Percentiles rank a stretch among this genome's conserved stretches.
Conservation (phyloP, 2,329 filamentous ascomycete species). For the Phaeomoniella chlamydospora region DNA sequence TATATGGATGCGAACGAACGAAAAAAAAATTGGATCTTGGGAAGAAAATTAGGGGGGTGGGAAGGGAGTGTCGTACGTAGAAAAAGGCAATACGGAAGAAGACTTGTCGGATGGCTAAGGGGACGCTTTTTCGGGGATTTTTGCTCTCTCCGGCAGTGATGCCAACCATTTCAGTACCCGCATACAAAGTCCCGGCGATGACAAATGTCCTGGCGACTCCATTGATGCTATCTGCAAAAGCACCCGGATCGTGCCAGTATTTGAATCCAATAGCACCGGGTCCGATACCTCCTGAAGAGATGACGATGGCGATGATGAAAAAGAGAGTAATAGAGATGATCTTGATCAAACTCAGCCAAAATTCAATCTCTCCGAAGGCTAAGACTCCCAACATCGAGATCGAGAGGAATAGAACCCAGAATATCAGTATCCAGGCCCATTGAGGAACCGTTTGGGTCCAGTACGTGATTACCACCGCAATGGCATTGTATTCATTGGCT, state of each 20-base stretch:
- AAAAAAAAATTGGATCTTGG: too few species aligned
- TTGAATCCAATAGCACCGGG: conserved; percentile 20
- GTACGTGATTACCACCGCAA: conserved; percentile 28
- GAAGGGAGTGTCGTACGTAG: conserved; percentile 23
- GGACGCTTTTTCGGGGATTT: conserved; percentile 7
- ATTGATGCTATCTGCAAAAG: too few species aligned
- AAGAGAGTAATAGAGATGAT: conserved; percentile 17
- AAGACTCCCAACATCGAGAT: conserved; percentile 26
- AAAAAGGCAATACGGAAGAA: conserved; percentile 22
- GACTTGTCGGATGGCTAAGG: conserved; percentile 6
- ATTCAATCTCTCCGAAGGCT: conserved; percentile 40
- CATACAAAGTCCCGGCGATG: conserved; percentile 18
- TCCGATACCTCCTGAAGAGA: conserved; percentile 20
- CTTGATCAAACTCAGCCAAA: conserved; percentile 23
- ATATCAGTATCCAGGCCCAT: conserved; percentile 32
- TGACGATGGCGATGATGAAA: conserved; percentile 18
- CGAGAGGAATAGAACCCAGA: conserved; percentile 27
- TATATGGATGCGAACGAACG: too few species aligned
- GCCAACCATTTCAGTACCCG: conserved; percentile 59
- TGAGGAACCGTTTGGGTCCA: conserved; percentile 29
- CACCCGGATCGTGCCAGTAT: conserved; percentile 15
- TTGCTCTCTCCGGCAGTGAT: conserved; percentile 62
- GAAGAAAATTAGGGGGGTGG: too few species aligned
- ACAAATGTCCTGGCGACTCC: conserved; percentile 27
- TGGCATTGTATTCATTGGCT: conserved; percentile 33